phyloP scores from a whole-genome alignment of 139 green algal species.

The Chlorella sp. region DNA sequence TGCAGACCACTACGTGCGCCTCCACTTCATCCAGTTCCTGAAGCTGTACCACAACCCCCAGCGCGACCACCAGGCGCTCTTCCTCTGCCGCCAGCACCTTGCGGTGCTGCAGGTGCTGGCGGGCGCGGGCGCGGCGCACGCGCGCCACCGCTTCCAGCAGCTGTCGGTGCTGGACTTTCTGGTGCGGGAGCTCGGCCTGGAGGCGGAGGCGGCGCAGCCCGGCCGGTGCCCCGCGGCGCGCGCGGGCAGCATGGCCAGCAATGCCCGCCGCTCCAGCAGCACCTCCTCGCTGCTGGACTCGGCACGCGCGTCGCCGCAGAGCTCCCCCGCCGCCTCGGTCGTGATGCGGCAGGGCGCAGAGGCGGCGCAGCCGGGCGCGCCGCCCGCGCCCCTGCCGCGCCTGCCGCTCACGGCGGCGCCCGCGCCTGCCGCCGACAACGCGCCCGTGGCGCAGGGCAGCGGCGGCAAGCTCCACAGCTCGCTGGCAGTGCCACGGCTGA shows the following conservation, averaged over 20 bases:
- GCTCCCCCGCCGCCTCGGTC: background rate
- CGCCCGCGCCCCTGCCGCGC: slow-evolving; percentile 11
- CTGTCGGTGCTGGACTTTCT: slow-evolving; percentile 57
- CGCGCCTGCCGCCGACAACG: background rate
- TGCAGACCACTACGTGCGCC: slow-evolving; percentile 48
- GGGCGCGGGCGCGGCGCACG: background rate
- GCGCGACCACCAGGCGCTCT: slow-evolving; percentile 38
- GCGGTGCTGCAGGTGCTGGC: slow-evolving; percentile 40
- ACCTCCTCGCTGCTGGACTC: slow-evolving; percentile 10
- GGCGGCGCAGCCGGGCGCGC: background rate
- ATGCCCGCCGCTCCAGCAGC: slow-evolving; percentile 10
- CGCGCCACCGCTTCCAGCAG: slow-evolving; percentile 44
- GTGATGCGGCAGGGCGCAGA: background rate
- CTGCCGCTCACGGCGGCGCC: slow-evolving; percentile 1
- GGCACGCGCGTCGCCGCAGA: background rate
- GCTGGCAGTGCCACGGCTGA: slow-evolving; percentile 4
- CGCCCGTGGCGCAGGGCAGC: background rate
- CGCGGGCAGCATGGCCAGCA: slow-evolving; percentile 19
- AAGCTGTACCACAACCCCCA: slow-evolving; percentile 49
- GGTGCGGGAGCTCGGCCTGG: slow-evolving; percentile 50
- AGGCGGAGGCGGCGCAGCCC: slow-evolving; percentile 45
- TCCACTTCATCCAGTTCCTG: slow-evolving; percentile 52
- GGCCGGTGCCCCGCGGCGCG: slow-evolving; percentile 22
- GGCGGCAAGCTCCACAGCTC: background rate
- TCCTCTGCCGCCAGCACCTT: slow-evolving; percentile 44